Evolutionary conservation across 768 basidiomycete species (phyloP), one percentile per base, ranked within the genome.

Genomic region (Leccinum rimulosum): DNA sequence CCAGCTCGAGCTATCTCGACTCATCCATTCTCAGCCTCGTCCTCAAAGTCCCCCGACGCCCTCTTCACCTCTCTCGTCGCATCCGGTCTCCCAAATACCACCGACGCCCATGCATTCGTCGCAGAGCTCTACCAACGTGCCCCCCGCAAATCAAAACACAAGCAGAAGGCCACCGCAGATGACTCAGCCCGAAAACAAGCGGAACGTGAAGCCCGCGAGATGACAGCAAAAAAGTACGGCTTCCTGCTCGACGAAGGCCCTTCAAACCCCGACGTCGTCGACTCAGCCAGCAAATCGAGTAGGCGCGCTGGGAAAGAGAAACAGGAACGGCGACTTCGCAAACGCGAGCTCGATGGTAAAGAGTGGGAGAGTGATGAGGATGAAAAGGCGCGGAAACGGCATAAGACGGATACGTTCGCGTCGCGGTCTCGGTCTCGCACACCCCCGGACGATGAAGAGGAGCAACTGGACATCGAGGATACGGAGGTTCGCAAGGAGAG

Each of bases 281-380:
- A 80, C 56, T 62, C 72, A 10, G 68, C 64, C 55, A 72, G 69
- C 63, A 71, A 66, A 71, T 60, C 59, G 33, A 61, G 52, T 48
- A 62, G 15, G 33, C 63, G 64, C n/a, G 38, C 52, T 61, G 70
- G 73, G 59, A 79, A 77, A 61, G 80, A 80, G 64, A 84, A 84
- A 58, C 83, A 79, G 60, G 87, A 89, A 38, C 80, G 85, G 57
- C 84, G 86, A 61, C 79, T 83, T 40, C 80, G 94, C 63, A 95
- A 95, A 72, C 79, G 93, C 52, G 93, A 95, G 31, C 82, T 85
- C 58, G 89, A 91, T 61, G 83, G 78, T 22, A 87, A 85, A 56
- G 89, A 92, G 59, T 95, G 95, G 93, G 90, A 93, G 72, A 93
- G 91, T 64, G 94, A 93, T 61, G 93, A 92, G 60, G 93, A 95